Evolutionary conservation across 371 early-diverging fungal genomes (phyloP), one percentile per base, ranked within the genome.

Genomic region (Lichtheimia ornata): DNA sequence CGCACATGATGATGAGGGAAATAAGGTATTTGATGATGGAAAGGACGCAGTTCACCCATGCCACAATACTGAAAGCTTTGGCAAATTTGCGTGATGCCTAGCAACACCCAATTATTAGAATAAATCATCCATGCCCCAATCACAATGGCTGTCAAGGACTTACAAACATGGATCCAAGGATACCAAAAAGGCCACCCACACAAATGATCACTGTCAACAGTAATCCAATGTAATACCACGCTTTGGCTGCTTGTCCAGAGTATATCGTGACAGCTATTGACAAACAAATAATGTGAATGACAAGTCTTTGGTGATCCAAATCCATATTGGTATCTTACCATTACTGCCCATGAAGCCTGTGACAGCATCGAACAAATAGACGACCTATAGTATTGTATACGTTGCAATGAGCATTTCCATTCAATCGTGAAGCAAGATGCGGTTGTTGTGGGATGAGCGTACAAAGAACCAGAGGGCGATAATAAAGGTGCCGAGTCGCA

Each of bases 401-500:
- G 41, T 43, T 22, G 15, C 7, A 14, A 13, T 9, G 62, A 49
- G 42, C 12, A 30, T 42, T 50, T 49, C n/a, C 12, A 30, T 17
- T 53, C 7, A 0, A 50, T 41, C 0, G 25, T 15, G 43, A 44
- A 44, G 3, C 49, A 44, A 44, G 3, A 22, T 20, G 27, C 12
- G 17, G 17, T 40, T 35, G 14, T 30, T 30, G 1, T n/a, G 14
- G 28, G 35, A 42, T 24, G 50, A 41, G 54, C 72, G 55, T 76
- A 79, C 80, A 58, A 73, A 71, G 62, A 79, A 76, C 74, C 75
- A 76, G 44, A 76, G 67, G 42, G 80, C 77, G 59, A 79, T 71
- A 35, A 79, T 64, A 57, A 76, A 76, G 4, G 80, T 71, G 4
- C 77, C 80, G 35, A 74, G 66, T 56, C 80, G 62, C 20, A 79